These are phyloP conservation scores for Penicillium sp. DNA, from an alignment of 2,329 filamentous ascomycete genomes.

Conservation along the genomic window DNA sequence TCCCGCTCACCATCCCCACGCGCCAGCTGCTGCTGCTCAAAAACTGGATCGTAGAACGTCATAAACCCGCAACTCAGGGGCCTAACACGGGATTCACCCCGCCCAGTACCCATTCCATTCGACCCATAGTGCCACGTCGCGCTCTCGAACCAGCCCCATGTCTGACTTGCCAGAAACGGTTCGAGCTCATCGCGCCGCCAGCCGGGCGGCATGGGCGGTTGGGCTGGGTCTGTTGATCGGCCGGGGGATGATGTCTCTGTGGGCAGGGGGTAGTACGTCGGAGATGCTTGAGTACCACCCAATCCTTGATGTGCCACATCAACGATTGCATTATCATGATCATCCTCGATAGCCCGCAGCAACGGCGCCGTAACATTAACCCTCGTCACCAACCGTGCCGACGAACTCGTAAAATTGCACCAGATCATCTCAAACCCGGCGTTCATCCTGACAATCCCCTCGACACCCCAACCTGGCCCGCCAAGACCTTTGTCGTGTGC, in stretches of 20 bases:
- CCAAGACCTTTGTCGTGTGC: slow-evolving; percentile 38
- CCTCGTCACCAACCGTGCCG: slow-evolving; percentile 41
- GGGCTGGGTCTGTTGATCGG: slow-evolving; percentile 31
- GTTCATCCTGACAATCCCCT: slow-evolving; percentile 52
- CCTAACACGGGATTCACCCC: slow-evolving; percentile 42
- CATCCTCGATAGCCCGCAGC: slow-evolving; percentile 18
- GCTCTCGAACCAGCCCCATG: slow-evolving; percentile 46
- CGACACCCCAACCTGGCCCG: slow-evolving; percentile 47
- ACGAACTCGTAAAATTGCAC: slow-evolving; percentile 48
- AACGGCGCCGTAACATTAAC: slow-evolving; percentile 47
- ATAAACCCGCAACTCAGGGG: slow-evolving; percentile 42
- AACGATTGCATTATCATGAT: background rate
- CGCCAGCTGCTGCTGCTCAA: background rate
- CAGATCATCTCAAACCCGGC: slow-evolving; percentile 52
- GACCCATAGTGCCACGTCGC: slow-evolving; percentile 44
- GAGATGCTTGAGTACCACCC: slow-evolving; percentile 2
- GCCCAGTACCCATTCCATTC: slow-evolving; percentile 34
- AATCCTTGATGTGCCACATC: background rate
- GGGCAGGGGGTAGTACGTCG: slow-evolving; percentile 34
- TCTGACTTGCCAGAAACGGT: slow-evolving; percentile 39
- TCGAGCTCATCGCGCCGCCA: slow-evolving; percentile 32
- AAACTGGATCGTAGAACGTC: background rate
- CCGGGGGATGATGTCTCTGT: slow-evolving; percentile 35
- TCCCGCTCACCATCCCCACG: background rate
- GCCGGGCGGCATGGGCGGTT: slow-evolving; percentile 36